Percentiles rank a stretch among this genome's conserved stretches.
Evolutionary conservation across 768 basidiomycete genomes (phyloP).

Genomic region (Suillus subalutaceus): DNA sequence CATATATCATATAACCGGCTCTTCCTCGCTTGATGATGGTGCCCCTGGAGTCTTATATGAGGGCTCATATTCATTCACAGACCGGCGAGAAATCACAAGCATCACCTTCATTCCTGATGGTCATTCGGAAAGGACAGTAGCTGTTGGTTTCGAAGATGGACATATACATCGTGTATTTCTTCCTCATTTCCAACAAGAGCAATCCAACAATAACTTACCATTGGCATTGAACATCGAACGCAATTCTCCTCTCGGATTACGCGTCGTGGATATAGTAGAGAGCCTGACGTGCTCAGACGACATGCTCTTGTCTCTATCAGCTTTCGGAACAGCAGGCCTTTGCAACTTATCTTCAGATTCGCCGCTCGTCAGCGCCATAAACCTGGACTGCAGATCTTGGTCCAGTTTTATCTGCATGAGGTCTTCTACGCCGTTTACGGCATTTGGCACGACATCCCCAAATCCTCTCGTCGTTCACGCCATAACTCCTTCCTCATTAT

Average conservation of each 20-base stretch:
- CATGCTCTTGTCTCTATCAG: constrained; percentile 58
- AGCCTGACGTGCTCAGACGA: constrained; percentile 51
- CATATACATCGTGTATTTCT: constrained; percentile 49
- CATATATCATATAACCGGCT: constrained; percentile 52
- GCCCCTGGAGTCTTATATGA: constrained; percentile 39
- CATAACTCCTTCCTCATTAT: constrained; percentile 51
- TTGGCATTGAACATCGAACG: constrained; percentile 26
- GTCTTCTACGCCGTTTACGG: constrained; percentile 60
- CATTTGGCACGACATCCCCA: constrained; percentile 62
- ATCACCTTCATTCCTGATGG: constrained; percentile 51
- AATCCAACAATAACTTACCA: constrained; percentile 9
- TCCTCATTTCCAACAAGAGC: constrained; percentile 21
- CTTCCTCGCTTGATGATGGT: constrained; percentile 1
- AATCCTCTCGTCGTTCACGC: constrained; percentile 59
- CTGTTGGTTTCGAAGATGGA: constrained; percentile 65
- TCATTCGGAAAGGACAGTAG: constrained; percentile 46
- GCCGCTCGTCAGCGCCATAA: constrained; percentile 33
- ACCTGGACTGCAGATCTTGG: constrained; percentile 64
- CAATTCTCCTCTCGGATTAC: constrained; percentile 31
- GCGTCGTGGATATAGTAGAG: constrained; percentile 55
- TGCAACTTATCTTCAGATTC: constrained; percentile 29
- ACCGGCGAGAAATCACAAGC: constrained; percentile 56
- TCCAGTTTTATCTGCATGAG: constrained; percentile 55
- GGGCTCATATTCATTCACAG: constrained; percentile 43
- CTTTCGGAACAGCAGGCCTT: constrained; percentile 52